Percentiles rank a stretch among this genome's conserved stretches.
Evolutionary conservation across 179 eudicot species (phyloP).

Genomic region (Carnegiea gigantea): DNA sequence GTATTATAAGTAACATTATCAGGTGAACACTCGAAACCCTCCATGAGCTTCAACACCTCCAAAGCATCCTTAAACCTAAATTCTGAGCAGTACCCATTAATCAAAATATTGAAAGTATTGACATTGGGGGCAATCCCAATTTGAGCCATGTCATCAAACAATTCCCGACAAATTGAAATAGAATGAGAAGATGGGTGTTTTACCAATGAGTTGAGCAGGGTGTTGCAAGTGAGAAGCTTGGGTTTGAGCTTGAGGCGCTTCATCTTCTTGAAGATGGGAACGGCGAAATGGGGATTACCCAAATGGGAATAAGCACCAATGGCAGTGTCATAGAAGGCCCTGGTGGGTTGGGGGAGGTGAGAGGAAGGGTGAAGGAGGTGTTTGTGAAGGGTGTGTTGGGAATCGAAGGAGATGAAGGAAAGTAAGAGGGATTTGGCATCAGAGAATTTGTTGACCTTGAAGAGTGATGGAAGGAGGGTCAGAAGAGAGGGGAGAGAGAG

Average conservation of each 20-base stretch:
- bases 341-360: conserved; percentile 33
- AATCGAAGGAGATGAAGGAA: conserved; percentile 49
- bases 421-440: conserved; percentile 57
- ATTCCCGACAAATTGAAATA: conserved; percentile 33
- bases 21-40: conserved; percentile 43
- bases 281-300: conserved; percentile 53
- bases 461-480: conserved; percentile 43
- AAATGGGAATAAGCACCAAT: conserved; percentile 47
- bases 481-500: conserved; percentile 43
- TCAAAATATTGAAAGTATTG: conserved; percentile 62
- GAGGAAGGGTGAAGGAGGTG: conserved; percentile 56
- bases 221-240: conserved; percentile 56
- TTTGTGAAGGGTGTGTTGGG: conserved; percentile 43
- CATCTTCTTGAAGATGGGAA: conserved; percentile 66
- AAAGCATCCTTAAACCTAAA: conserved; percentile 54
- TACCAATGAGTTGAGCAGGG: conserved; percentile 56
- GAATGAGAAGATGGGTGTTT: conserved; percentile 43
- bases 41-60: conserved; percentile 51
- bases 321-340: conserved; percentile 54
- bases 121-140: conserved; percentile 54
- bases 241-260: conserved; percentile 45
- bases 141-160: conserved; percentile 42
- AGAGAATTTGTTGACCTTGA: conserved; percentile 51
- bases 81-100: conserved; percentile 61
- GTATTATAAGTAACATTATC: conserved; percentile 81